Percentiles rank a stretch among this genome's conserved stretches.
These are phyloP conservation scores for Colletotrichum somersetense DNA, from an alignment of 2,329 filamentous ascomycete genomes.

Conservation along the genomic window DNA sequence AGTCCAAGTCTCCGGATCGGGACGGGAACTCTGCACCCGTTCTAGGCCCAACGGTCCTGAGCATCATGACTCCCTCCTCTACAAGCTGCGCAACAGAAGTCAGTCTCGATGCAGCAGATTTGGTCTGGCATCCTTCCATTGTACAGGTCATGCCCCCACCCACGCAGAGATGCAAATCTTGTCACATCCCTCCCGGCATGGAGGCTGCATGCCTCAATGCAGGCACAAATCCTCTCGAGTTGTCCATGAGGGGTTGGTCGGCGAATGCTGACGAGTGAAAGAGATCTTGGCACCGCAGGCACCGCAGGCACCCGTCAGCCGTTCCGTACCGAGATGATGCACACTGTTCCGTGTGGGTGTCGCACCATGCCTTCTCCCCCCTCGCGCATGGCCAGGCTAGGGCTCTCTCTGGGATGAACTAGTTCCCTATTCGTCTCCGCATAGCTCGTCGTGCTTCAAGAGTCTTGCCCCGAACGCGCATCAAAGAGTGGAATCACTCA, in stretches of 20 bases:
- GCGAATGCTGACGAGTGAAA: conserved; percentile 18
- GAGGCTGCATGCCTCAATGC: conserved; percentile 29
- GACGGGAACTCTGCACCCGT: neutral
- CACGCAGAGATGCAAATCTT: neutral
- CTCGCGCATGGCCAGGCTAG: neutral
- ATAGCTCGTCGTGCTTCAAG: conserved; percentile 26
- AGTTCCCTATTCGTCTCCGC: conserved; percentile 7
- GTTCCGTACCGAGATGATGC: conserved; percentile 14
- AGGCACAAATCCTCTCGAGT: conserved; percentile 28
- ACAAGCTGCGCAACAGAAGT: neutral
- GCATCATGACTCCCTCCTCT: neutral
- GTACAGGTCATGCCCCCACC: neutral
- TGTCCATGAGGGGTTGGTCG: conserved; percentile 16
- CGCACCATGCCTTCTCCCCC: neutral
- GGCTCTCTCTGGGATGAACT: neutral
- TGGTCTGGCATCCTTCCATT: neutral
- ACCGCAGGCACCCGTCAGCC: conserved; percentile 19
- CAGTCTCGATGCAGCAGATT: neutral
- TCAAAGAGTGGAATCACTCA: conserved; percentile 12
- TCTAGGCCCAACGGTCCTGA: neutral
- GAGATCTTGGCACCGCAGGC: conserved; percentile 37
- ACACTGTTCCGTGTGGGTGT: conserved; percentile 1
- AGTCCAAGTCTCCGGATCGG: neutral
- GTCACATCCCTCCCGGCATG: conserved; percentile 16
- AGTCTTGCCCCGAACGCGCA: neutral